Evolutionary conservation across 768 basidiomycete genomes (phyloP).

Genomic region (Boletus subparvulus): DNA sequence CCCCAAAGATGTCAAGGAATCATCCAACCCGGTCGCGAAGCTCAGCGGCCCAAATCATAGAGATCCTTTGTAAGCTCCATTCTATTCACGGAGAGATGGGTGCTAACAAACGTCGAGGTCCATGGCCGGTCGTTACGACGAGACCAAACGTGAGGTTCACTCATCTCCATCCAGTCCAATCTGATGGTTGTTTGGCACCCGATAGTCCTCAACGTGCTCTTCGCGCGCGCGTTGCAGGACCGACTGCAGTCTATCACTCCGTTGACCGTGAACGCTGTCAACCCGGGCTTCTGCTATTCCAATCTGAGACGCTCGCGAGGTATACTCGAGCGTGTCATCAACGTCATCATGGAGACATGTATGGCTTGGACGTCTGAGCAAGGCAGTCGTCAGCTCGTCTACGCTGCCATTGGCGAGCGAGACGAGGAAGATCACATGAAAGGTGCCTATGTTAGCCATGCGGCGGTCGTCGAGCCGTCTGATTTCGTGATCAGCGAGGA

Average conservation of each 20-base stretch:
- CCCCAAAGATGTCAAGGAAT: constrained; percentile 18
- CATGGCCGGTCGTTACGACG: constrained; percentile 21
- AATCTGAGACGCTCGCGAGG: constrained; percentile 15
- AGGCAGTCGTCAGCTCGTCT: constrained; percentile 38
- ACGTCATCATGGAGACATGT: constrained; percentile 5
- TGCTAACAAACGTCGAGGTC: constrained; percentile 5
- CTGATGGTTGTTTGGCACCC: background rate
- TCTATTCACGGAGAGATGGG: background rate
- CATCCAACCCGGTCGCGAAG: constrained; percentile 23
- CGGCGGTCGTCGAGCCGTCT: constrained; percentile 24
- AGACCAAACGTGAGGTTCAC: constrained; percentile 28
- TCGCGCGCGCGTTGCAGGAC: constrained; percentile 28
- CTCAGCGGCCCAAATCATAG: constrained; percentile 25
- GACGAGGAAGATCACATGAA: constrained; percentile 21
- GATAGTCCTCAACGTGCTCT: constrained; percentile 33
- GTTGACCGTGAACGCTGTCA: constrained; percentile 25
- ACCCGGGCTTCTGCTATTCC: constrained; percentile 35
- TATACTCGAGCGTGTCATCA: background rate
- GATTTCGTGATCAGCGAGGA: constrained; percentile 35
- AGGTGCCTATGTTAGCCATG: constrained; percentile 18
- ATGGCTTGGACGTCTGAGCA: constrained; percentile 28
- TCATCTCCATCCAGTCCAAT: too few species aligned
- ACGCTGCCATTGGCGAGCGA: constrained; percentile 27
- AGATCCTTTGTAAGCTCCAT: constrained; percentile 10
- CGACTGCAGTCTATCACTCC: constrained; percentile 19